These are phyloP conservation scores for Candida sithepensis DNA, from an alignment of 805 yeast genomes.

Conservation along the genomic window DNA sequence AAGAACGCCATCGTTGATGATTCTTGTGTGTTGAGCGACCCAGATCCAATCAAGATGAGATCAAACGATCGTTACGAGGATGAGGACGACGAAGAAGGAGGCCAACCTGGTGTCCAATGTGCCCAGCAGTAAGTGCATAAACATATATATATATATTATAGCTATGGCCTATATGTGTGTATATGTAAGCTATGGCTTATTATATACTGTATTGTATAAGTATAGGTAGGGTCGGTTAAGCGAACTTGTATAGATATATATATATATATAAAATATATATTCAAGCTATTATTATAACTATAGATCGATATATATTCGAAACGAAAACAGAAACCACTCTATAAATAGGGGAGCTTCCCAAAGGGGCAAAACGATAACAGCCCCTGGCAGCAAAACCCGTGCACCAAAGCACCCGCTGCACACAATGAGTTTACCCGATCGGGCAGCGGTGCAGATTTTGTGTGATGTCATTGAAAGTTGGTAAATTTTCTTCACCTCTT, in stretches of 20 bases:
- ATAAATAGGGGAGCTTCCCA: not conserved
- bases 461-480: too few species aligned
- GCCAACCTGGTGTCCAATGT: conserved; percentile 82
- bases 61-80: conserved; percentile 46
- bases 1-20: conserved; percentile 76
- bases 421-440: too few species aligned
- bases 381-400: too few species aligned
- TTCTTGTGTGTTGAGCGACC: conserved; percentile 29
- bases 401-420: not conserved
- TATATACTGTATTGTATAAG: too few species aligned
- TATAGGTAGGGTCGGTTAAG: not conserved
- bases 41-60: conserved; percentile 28
- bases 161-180: not conserved
- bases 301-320: too few species aligned
- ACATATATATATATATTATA: not conserved
- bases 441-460: too few species aligned
- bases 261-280: not conserved
- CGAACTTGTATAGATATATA: not conserved
- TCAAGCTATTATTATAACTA: not conserved
- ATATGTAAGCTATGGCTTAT: not conserved
- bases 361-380: not conserved
- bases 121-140: conserved; percentile 68
- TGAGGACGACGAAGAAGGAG: conserved; percentile 53
- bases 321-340: too few species aligned
- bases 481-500: too few species aligned